Evolutionary conservation across 2,329 filamentous ascomycete genomes (phyloP), one percentile per base, ranked within the genome.

Genomic region (Monosporascus sp.): DNA sequence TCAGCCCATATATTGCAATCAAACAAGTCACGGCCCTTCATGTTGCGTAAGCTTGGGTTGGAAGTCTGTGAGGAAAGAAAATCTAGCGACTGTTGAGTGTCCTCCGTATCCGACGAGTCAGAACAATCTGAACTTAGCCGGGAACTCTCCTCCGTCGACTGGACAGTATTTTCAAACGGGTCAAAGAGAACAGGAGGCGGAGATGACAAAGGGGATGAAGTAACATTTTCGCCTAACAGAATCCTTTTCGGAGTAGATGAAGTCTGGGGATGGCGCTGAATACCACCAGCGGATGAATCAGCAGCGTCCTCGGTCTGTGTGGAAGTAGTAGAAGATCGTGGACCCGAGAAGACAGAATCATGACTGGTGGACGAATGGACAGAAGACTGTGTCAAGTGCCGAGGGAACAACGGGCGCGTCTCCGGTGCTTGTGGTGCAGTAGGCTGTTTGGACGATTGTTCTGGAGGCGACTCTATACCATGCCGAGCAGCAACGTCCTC

Each of bases 11-110:
- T 82, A 27, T 84, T 83, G 17, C 80, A 79, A 67, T 89, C 86
- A 60, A 90, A 90, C 3, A 90, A 70, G 62, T 90, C 86, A 52
- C 82, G 80, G 2, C 87, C 87, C 64, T 88, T 88, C 67, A 89
- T 79, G 47, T 85, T 82, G 1, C 82, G 81, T 1, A 86, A 63
- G 7, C 70, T 68, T 7, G 67, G 55, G 51, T 65, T 56, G 11
- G 73, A 71, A 17, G 65, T 58, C 52, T 78, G 73, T 1, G 75
- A 77, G 14, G 67, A 68, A 24, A 72, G 63, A 2, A 70, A 65
- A 17, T 74, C 75, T 0, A 72, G 67, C 5, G 69, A 71, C 2
- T 70, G 70, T 17, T 73, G 70, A 5, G 70, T 70, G 46, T 77
- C 76, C 27, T 78, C 77, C 2, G 72, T 69, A 41, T 78, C 74